phyloP scores from a whole-genome alignment of 225 moss, liverwort and hornwort genomes.

The Bryoerythrophyllum caledonicum region DNA sequence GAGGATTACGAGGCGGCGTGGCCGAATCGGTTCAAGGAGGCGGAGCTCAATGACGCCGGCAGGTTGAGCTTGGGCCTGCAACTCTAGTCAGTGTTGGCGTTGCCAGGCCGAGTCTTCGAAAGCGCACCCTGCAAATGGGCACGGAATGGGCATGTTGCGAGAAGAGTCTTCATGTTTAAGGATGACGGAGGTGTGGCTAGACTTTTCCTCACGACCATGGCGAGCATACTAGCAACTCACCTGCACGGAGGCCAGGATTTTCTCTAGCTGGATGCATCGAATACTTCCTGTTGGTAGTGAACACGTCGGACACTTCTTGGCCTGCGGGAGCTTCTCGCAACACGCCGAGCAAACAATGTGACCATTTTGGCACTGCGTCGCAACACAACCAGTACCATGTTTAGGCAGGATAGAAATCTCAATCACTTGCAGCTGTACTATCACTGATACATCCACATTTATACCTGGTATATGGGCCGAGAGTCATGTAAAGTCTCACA shows the following conservation, averaged over 20 bases:
- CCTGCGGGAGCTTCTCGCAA: not conserved
- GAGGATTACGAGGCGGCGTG: slow-evolving; percentile 40
- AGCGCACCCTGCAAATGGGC: too few species aligned
- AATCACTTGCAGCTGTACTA: too few species aligned
- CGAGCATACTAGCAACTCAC: not conserved
- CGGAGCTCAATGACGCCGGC: slow-evolving; percentile 26
- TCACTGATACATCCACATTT: too few species aligned
- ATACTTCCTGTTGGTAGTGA: not conserved
- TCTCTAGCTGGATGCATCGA: not conserved
- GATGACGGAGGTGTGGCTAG: too few species aligned
- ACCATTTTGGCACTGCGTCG: not conserved
- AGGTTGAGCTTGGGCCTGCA: slow-evolving; percentile 27
- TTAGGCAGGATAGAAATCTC: too few species aligned
- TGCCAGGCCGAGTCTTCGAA: too few species aligned
- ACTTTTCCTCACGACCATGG: not conserved
- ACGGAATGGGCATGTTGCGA: too few species aligned
- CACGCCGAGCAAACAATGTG: not conserved
- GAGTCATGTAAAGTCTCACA: too few species aligned
- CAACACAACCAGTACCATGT: not conserved
- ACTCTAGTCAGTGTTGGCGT: too few species aligned
- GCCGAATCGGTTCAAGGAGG: slow-evolving; percentile 28
- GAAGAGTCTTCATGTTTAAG: not conserved
- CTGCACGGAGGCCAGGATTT: not conserved
- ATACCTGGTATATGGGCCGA: too few species aligned
- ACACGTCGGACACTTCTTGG: not conserved